Evolutionary conservation across 179 eudicot species (phyloP), one percentile per base, ranked within the genome.

Genomic region (Kewa caespitosa): DNA sequence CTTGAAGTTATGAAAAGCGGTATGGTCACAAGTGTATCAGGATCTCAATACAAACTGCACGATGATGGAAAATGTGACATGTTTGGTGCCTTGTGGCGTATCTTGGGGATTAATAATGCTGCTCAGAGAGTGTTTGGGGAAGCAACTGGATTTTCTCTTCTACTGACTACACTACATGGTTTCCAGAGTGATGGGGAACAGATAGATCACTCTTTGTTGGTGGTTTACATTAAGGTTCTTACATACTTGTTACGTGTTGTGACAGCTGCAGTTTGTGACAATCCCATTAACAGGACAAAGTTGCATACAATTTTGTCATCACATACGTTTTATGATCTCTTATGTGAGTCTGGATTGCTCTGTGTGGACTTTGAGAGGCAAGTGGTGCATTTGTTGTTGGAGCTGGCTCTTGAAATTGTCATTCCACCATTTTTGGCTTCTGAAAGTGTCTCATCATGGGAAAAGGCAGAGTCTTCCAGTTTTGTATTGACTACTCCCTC

Each of bases 41-140:
- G 99, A 67, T 86, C 93, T 77, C 99, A 94, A 69, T 92, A 83
- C 84, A 81, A 81, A 70, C 90, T 94, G 69, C 81, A 84, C 27
- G 83, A 87, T 81, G 93, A 90, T 84, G 97, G 97, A 70, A 96
- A 84, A 83, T 96, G 97, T 79, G 99, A 96, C 78, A 91, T 88
- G 46, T 88, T 94, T 86, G 99, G 96, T 60, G 90, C 98, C 76
- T 61, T 96, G 74, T 96, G 99, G 98, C 99, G 98, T 72, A 88
- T 96, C 66, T 84, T 96, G 78, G 94, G 94, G 71, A 90, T 77
- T 34, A 94, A 90, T 78, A 81, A 64, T 79, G 86, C 97, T 60
- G 97, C 97, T 76, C 96, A 94, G 83, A 87, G 91, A 86, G 92
- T 92, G 76, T 96, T 94, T 83, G 99, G 99, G 79, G 99, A 96